These are phyloP conservation scores for Nemania bipapillata DNA, from an alignment of 2,329 filamentous ascomycete species.

Conservation along the genomic window DNA sequence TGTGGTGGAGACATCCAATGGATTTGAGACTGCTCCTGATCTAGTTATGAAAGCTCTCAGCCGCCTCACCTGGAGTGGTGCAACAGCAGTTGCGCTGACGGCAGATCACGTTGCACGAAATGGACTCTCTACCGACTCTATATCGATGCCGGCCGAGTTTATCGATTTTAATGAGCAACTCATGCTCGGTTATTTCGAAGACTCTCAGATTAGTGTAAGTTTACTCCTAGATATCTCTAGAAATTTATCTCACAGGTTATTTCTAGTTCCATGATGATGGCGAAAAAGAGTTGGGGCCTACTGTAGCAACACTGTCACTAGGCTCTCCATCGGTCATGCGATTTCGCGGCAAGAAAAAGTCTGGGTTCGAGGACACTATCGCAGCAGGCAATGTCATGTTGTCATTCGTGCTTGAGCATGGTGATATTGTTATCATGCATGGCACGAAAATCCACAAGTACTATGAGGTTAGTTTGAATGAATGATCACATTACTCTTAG, in stretches of 20 bases:
- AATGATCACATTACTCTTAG: no score
- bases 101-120: conserved; percentile 34
- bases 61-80: conserved; percentile 66
- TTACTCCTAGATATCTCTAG: background rate
- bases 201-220: conserved; percentile 66
- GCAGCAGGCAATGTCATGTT: conserved; percentile 47
- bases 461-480: conserved; percentile 62
- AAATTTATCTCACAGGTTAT: conserved; percentile 7
- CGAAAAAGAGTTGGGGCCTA: conserved; percentile 69
- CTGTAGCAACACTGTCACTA: conserved; percentile 70
- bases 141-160: conserved; percentile 45
- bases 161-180: conserved; percentile 72
- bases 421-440: conserved; percentile 73
- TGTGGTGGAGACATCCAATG: conserved; percentile 58
- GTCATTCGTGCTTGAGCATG: conserved; percentile 64
- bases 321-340: conserved; percentile 68
- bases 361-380: conserved; percentile 8
- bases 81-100: conserved; percentile 53
- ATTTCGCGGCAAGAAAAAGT: conserved; percentile 64
- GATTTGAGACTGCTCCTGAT: conserved; percentile 61
- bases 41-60: conserved; percentile 63
- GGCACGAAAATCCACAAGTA: conserved; percentile 67
- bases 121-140: conserved; percentile 5
- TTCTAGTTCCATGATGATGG: conserved; percentile 72
- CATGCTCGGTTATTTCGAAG: conserved; percentile 70